These are phyloP conservation scores for Trypanosomatidae sp. DNA, from an alignment of 208 protist species.

Conservation along the genomic window DNA sequence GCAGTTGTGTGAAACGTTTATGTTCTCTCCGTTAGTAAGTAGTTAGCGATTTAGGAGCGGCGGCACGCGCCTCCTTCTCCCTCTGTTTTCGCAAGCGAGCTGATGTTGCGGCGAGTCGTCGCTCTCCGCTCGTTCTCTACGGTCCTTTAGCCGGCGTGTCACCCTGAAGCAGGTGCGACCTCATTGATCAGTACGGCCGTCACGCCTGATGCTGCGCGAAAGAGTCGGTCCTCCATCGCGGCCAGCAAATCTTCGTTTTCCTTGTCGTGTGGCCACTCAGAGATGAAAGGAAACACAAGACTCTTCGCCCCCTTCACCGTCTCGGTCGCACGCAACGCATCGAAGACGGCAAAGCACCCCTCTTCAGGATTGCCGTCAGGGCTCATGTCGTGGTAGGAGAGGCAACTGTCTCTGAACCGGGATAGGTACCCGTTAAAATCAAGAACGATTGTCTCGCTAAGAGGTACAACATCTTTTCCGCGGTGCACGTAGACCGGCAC, in stretches of 20 bases:
- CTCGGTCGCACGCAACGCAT: conserved; percentile 85
- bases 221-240: conserved; percentile 89
- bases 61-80: neutral
- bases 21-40: neutral
- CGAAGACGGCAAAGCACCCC: conserved; percentile 82
- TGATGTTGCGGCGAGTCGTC: neutral
- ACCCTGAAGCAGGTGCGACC: neutral
- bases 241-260: conserved; percentile 59
- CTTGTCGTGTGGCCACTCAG: conserved; percentile 59
- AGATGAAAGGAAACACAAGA: conserved; percentile 86
- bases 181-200: conserved; percentile 42
- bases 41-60: neutral
- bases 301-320: conserved; percentile 46
- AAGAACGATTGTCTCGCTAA: conserved; percentile 58
- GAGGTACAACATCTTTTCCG: conserved; percentile 21
- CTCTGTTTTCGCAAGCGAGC: neutral
- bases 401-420: conserved; percentile 30
- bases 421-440: conserved; percentile 70
- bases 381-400: conserved; percentile 77
- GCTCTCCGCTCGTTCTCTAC: neutral
- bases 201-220: conserved; percentile 88
- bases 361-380: conserved; percentile 46
- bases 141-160: neutral
- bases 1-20: neutral
- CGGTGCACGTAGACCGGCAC: conserved; percentile 31